Evolutionary conservation across 805 yeast species (phyloP).

Genomic region (Suhomyces emberorum): DNA sequence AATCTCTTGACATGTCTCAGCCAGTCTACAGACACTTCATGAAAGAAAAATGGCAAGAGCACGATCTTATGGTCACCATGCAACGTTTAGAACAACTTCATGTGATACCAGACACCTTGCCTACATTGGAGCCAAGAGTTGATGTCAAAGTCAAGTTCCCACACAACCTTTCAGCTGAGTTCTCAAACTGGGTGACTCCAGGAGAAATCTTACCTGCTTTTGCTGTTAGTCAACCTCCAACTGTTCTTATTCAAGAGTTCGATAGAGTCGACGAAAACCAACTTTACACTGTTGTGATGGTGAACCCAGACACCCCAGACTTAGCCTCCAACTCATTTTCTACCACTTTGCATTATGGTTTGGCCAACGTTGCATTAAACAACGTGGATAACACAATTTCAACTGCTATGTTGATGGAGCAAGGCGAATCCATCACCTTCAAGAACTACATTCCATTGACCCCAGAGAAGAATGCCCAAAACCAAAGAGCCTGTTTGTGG

Average conservation of each 20-base stretch:
- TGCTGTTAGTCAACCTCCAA: constrained; percentile 75
- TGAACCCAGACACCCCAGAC: constrained; percentile 92
- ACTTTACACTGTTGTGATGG: constrained; percentile 72
- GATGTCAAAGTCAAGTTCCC: constrained; percentile 76
- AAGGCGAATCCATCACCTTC: constrained; percentile 35
- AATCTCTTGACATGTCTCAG: constrained; percentile 57
- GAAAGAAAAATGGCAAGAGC: constrained; percentile 66
- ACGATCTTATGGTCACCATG: constrained; percentile 76
- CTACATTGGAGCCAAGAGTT: constrained; percentile 78
- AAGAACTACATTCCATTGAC: constrained; percentile 73
- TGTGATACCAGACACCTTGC: constrained; percentile 91
- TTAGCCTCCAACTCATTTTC: constrained; percentile 60
- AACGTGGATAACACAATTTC: constrained; percentile 57
- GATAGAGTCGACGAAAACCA: constrained; percentile 45
- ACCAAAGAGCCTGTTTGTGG: constrained; percentile 85
- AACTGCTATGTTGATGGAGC: constrained; percentile 36
- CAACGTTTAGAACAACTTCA: constrained; percentile 84
- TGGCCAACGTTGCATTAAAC: constrained; percentile 60
- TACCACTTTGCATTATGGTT: constrained; percentile 75
- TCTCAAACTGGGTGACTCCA: constrained; percentile 72
- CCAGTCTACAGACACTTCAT: constrained; percentile 79
- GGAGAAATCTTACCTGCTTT: constrained; percentile 72
- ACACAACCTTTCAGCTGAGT: constrained; percentile 50
- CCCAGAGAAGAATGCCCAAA: constrained; percentile 84
- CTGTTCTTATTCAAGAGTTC: constrained; percentile 70